These are phyloP conservation scores for Begonia masoniana DNA, from an alignment of 306 rosid species.

Conservation along the genomic window DNA sequence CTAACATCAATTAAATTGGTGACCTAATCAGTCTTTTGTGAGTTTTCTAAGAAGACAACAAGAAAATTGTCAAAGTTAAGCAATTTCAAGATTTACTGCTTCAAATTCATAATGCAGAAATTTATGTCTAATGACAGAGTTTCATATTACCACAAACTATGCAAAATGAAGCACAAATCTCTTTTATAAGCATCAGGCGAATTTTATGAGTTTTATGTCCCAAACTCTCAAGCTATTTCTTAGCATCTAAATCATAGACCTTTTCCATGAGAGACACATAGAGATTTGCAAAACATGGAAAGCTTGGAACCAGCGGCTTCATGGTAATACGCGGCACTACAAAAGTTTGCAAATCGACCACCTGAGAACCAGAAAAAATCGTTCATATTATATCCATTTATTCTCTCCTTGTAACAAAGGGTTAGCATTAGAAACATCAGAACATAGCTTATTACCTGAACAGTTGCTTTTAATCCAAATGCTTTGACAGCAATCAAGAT, in stretches of 20 bases:
- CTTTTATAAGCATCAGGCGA: no score
- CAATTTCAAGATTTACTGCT: no score
- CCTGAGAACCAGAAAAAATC: conserved; percentile 27
- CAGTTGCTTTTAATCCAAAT: conserved; percentile 38
- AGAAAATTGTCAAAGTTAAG: no score
- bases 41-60: no score
- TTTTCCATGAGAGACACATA: conserved; percentile 82
- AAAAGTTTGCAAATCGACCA: conserved; percentile 70
- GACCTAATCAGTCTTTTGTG: no score
- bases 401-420: conserved; percentile 5
- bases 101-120: no score
- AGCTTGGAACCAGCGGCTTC: conserved; percentile 80
- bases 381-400: conserved; percentile 1
- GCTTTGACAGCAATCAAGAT: conserved; percentile 43
- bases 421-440: conserved; percentile 7
- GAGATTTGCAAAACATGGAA: conserved; percentile 80
- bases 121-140: no score
- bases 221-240: no score
- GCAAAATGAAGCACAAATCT: no score
- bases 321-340: conserved; percentile 42
- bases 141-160: no score
- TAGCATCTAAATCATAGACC: conserved; percentile 24
- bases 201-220: no score
- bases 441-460: conserved; percentile 43
- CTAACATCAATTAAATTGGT: no score